These are phyloP conservation scores for Yamadazyma aaseri DNA, from an alignment of 1,139 yeast genomes.

Conservation along the genomic window DNA sequence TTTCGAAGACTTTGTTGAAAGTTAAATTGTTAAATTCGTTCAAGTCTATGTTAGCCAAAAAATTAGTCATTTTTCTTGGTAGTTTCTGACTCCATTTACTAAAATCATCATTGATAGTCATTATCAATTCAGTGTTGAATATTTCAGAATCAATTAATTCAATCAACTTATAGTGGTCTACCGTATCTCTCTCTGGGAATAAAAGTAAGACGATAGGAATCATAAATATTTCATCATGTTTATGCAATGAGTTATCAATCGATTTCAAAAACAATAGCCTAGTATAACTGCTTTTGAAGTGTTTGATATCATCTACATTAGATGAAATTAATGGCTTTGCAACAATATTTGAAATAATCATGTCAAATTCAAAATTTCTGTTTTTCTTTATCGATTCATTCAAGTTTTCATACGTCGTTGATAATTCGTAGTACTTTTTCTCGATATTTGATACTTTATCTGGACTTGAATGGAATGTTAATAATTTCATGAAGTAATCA, in stretches of 20 bases:
- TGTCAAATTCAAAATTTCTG: conserved; percentile 36
- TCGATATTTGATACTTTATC: conserved; percentile 7
- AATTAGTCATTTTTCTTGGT: conserved; percentile 22
- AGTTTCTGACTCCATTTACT: conserved; percentile 26
- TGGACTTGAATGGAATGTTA: conserved; percentile 12
- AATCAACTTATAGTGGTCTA: conserved; percentile 30
- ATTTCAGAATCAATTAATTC: conserved; percentile 35
- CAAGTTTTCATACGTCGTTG: conserved; percentile 22
- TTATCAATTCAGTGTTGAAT: conserved; percentile 28
- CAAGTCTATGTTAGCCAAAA: conserved; percentile 23
- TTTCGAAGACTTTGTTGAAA: conserved; percentile 31
- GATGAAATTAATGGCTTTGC: conserved; percentile 29
- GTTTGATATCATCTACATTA: conserved; percentile 11
- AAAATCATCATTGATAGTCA: conserved; percentile 26
- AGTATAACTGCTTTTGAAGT: conserved; percentile 27
- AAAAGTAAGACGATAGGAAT: conserved; percentile 37
- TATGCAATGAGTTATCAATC: conserved; percentile 36
- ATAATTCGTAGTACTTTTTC: conserved; percentile 20
- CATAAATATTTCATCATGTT: conserved; percentile 40
- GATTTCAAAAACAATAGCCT: conserved; percentile 38
- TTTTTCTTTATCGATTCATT: conserved; percentile 29
- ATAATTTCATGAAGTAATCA: conserved; percentile 28
- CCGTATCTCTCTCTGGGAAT: conserved; percentile 26
- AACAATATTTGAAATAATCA: conserved; percentile 23
- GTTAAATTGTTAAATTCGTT: conserved; percentile 36